Evolutionary conservation across 345 rosid genomes (phyloP), one percentile per base, ranked within the genome.

Genomic region (Acer yangbiense): DNA sequence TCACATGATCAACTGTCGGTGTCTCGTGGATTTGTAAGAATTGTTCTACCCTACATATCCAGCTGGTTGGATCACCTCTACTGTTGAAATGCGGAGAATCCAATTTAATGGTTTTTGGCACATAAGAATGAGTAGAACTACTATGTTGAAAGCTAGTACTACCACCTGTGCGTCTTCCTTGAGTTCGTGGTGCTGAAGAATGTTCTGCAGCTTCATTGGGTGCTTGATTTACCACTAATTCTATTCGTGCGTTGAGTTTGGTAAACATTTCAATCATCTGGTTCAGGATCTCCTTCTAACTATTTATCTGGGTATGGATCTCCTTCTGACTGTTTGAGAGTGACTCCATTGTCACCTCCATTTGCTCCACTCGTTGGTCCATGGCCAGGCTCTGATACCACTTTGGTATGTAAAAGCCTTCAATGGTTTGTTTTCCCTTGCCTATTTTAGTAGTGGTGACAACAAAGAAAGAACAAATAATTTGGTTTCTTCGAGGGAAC

Each of bases 331-430:
- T 1, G 29, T 27, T 27, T 2, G 2, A 39, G 3, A 39, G 43
- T 2, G 43, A 39, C 43, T 2, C 43, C 43, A 39, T 39, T 27
- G 14, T 14, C 7, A 1, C 0, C 20, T 65, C 48, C 2, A 65
- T 3, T 14, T 65, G 10, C 21, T 65, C 9, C 18, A 35, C 43
- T 12, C 21, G 9, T 12, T 66, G 23, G 10, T 66, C 69, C 48
- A 66, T 66, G 2, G 23, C 69, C 17, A 29, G 2, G 48, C 69
- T 32, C 69, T 66, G 35, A 66, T 66, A 66, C 69, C 69, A 66
- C 16, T 32, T 3, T 66, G 48, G 69, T 66, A 66, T 9, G 35
- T 29, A 29, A 0, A 23, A 23, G 25, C 25, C 25, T 23, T 23
- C 25, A 23, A 23, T 23, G 25, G 25, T 23, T 23, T 23, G 25